A percentile compares a stretch with the other conserved stretches of the same genome.
Conservation (phyloP, 306 rosid genomes). For the Quercus robur region DNA sequence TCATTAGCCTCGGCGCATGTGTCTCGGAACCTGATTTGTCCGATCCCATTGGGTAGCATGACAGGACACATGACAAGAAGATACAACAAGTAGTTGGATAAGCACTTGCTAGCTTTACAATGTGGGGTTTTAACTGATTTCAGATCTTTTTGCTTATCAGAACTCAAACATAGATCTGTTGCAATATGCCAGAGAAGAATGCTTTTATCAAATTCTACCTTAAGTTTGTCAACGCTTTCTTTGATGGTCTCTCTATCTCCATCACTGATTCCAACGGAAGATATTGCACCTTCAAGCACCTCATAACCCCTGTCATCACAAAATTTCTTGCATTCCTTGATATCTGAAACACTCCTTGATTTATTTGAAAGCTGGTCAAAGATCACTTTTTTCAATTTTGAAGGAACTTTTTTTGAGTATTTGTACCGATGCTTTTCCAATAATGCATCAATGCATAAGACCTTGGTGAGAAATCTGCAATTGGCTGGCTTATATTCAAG, state of each 20-base stretch:
- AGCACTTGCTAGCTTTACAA: not conserved
- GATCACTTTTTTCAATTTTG: constrained; percentile 11
- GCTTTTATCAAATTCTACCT: constrained; percentile 24
- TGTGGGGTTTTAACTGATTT: not conserved
- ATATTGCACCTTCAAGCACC: constrained; percentile 6
- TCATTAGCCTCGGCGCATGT: constrained; percentile 26
- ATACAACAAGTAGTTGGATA: constrained; percentile 29
- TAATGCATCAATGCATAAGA: not conserved
- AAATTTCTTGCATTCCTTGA: constrained; percentile 2
- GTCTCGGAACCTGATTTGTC: constrained; percentile 29
- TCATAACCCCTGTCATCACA: constrained; percentile 20
- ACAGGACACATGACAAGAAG: constrained; percentile 24
- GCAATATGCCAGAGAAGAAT: constrained; percentile 39
- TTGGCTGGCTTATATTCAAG: not conserved
- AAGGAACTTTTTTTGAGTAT: not conserved
- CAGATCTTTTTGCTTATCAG: not conserved
- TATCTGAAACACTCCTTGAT: not conserved
- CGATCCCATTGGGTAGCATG: constrained; percentile 31
- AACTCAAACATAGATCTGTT: constrained; percentile 23
- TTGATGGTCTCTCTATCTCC: too few species aligned
- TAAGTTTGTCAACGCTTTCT: not conserved
- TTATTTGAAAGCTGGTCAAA: constrained; percentile 9
- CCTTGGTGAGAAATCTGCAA: not conserved
- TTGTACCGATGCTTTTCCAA: not conserved
- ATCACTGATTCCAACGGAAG: not conserved